Percentiles rank a stretch among this genome's conserved stretches.
Conservation (phyloP, 108 stramenopile genomes). For the Nannochloropsis gaditana region DNA sequence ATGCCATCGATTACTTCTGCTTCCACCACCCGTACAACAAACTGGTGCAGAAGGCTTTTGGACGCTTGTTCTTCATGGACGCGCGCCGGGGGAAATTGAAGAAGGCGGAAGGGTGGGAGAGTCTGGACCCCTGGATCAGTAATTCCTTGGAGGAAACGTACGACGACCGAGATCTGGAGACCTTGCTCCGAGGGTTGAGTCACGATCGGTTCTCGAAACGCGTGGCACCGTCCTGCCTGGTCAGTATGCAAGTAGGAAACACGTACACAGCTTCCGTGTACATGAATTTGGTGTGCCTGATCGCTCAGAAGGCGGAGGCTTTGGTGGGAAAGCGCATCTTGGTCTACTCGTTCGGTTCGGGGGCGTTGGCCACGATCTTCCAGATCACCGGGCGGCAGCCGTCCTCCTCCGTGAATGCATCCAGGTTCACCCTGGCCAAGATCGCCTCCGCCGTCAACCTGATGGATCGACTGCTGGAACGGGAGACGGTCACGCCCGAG, state of each 20-base stretch:
- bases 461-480: conserved; percentile 61
- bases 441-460: conserved; percentile 69
- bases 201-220: conserved; percentile 60
- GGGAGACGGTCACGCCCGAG: conserved; percentile 73
- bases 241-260: conserved; percentile 74
- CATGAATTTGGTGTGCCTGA: conserved; percentile 72
- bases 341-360: conserved; percentile 55
- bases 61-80: conserved; percentile 77
- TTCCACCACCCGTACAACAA: conserved; percentile 99
- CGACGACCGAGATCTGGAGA: conserved; percentile 45
- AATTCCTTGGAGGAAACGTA: conserved; percentile 80
- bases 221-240: conserved; percentile 40
- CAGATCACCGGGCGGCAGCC: conserved; percentile 66
- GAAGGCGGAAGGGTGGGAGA: conserved; percentile 1
- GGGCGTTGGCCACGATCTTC: conserved; percentile 87
- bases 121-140: conserved; percentile 56
- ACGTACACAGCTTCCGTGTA: conserved; percentile 94
- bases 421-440: conserved; percentile 66
- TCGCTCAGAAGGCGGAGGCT: conserved; percentile 49
- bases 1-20: conserved; percentile 74
- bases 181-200: conserved; percentile 35
- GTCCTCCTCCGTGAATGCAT: conserved; percentile 29
- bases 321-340: conserved; percentile 45
- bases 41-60: conserved; percentile 88
- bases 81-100: conserved; percentile 55